phyloP scores from a whole-genome alignment of 345 rosid genomes.

The Rhodamnia rubescens region DNA sequence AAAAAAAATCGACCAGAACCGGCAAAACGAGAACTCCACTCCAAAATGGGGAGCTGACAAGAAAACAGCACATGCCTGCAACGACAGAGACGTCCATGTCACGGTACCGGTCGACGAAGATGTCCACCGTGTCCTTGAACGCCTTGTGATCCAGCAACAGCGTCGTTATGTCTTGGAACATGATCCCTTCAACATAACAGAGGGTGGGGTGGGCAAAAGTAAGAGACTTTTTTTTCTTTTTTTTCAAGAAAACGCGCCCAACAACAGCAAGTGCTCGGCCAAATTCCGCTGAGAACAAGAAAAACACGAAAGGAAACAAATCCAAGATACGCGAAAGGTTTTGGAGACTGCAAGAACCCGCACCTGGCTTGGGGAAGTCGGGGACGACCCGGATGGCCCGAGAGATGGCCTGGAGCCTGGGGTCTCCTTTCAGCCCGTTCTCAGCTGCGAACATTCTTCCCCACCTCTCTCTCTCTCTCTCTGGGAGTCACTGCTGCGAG shows the following conservation, averaged over 20 bases:
- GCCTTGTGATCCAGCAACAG: slow-evolving; percentile 80
- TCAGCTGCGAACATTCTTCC: slow-evolving; percentile 54
- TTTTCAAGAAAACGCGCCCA: background rate
- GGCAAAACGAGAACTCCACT: background rate
- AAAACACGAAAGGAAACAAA: background rate
- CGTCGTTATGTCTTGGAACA: slow-evolving; percentile 96
- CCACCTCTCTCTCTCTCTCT: background rate
- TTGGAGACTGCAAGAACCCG: background rate
- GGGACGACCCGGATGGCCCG: slow-evolving; percentile 65
- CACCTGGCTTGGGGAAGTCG: slow-evolving; percentile 69
- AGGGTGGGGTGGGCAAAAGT: background rate
- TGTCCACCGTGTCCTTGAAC: slow-evolving; percentile 78
- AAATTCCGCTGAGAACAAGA: background rate
- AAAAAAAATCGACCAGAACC: background rate
- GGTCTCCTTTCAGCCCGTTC: slow-evolving; percentile 72
- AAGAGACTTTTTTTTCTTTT: background rate
- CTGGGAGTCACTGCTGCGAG: background rate
- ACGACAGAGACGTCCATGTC: slow-evolving; percentile 82
- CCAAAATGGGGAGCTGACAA: background rate
- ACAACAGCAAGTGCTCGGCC: background rate
- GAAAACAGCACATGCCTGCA: slow-evolving; percentile 48
- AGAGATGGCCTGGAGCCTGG: slow-evolving; percentile 53
- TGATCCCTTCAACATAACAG: slow-evolving; percentile 42
- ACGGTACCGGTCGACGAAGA: slow-evolving; percentile 88
- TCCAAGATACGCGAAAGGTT: background rate